Evolutionary conservation across 257 asterid species (phyloP).

Genomic region (Jacaranda mimosifolia): DNA sequence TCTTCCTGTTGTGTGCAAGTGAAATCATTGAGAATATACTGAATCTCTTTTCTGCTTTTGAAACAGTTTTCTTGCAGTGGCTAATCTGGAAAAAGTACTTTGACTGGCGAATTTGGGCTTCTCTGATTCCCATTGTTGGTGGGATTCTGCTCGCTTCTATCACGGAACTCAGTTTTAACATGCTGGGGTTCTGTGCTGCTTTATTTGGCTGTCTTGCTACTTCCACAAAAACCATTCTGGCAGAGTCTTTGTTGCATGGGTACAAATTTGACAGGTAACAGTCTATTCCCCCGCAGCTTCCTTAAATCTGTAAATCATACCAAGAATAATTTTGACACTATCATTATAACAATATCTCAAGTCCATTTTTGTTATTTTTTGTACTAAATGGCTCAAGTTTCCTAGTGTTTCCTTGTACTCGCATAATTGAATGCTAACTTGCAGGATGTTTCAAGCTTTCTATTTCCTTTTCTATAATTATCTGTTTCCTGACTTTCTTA

Average conservation of each 20-base stretch:
- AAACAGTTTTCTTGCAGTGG: conserved; percentile 63
- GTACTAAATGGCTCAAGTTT: conserved; percentile 4
- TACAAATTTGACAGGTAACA: conserved; percentile 64
- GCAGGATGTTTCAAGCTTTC: conserved; percentile 3
- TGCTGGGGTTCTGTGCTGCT: conserved; percentile 64
- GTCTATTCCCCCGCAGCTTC: not conserved
- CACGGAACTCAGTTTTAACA: conserved; percentile 65
- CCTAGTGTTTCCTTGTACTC: not conserved
- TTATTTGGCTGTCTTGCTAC: conserved; percentile 68
- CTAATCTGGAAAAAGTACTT: conserved; percentile 61
- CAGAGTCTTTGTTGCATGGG: conserved; percentile 63
- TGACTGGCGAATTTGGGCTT: conserved; percentile 62
- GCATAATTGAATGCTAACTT: not conserved
- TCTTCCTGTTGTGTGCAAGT: not conserved
- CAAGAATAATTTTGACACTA: not conserved
- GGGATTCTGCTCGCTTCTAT: conserved; percentile 62
- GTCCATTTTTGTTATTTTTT: not conserved
- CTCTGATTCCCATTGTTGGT: conserved; percentile 66
- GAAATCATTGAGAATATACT: not conserved
- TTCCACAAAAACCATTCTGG: conserved; percentile 65
- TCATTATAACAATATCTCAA: not conserved
- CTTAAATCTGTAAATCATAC: not conserved
- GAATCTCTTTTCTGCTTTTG: conserved; percentile 24
- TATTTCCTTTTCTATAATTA: not conserved
- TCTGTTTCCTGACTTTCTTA: not conserved